Conservation (phyloP, 2,329 filamentous ascomycete genomes). For the Aspergillus quadricinctus region DNA sequence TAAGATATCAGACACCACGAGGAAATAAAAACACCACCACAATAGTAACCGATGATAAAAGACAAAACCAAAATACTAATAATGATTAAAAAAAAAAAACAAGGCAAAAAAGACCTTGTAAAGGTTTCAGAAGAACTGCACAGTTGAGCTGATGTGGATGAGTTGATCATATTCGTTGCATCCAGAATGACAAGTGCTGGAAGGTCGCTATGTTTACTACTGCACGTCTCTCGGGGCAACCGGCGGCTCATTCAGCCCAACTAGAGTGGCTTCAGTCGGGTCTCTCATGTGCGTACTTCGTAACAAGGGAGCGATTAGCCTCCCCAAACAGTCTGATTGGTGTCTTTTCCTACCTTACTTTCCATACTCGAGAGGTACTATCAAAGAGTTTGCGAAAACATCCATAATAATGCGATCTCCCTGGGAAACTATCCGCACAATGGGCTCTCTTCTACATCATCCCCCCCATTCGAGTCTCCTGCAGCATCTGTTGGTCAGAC, state of each 20-base stretch:
- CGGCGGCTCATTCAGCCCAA: constrained; percentile 5
- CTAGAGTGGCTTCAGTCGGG: constrained; percentile 1
- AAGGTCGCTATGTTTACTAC: constrained; percentile 20
- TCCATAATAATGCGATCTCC: background rate
- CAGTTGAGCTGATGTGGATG: constrained; percentile 17
- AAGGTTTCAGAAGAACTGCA: constrained; percentile 9
- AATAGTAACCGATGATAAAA: background rate
- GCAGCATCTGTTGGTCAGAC: background rate
- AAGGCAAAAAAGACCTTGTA: background rate
- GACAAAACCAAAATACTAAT: constrained; percentile 3
- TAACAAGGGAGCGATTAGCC: background rate
- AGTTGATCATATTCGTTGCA: constrained; percentile 15
- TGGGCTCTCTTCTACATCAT: background rate
- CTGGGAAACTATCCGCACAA: background rate
- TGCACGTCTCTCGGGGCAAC: constrained; percentile 28
- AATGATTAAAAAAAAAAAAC: constrained; percentile 6
- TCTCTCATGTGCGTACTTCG: background rate
- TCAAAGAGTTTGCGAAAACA: background rate
- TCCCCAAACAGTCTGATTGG: background rate
- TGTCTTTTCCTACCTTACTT: background rate
- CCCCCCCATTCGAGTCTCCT: background rate
- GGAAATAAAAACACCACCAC: background rate
- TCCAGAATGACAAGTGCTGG: constrained; percentile 13
- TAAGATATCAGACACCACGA: background rate
- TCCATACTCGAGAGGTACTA: background rate